Evolutionary conservation across 306 rosid species (phyloP).

Genomic region (Corylus heterophylla): DNA sequence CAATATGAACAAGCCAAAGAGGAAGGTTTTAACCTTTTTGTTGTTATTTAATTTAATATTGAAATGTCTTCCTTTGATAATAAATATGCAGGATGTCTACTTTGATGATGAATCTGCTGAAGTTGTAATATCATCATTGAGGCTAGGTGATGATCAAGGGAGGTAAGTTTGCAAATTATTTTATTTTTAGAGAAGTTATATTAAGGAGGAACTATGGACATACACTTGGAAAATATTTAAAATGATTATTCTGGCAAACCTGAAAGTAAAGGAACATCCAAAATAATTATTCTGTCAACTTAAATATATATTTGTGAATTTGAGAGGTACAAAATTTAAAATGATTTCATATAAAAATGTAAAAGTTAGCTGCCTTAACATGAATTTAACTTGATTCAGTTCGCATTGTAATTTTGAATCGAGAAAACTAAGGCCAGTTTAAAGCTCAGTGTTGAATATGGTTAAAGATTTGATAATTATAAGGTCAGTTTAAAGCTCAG

Average conservation of each 20-base stretch:
- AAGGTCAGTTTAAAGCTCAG: no score
- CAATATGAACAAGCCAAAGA: conserved; percentile 1
- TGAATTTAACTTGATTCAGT: not conserved
- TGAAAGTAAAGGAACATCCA: not conserved
- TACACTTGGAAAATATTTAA: not conserved
- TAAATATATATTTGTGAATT: not conserved
- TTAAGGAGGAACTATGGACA: not conserved
- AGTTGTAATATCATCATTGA: conserved; percentile 87
- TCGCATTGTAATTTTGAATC: not conserved
- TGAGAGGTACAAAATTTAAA: not conserved
- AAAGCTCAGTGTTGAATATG: no score
- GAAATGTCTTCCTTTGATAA: conserved; percentile 19
- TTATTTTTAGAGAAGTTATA: not conserved
- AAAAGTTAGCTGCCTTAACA: no score
- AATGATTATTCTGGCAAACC: not conserved
- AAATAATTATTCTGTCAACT: not conserved
- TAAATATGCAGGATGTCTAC: conserved; percentile 76
- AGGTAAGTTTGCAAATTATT: conserved; percentile 58
- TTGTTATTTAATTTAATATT: conserved; percentile 8
- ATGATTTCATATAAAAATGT: not conserved
- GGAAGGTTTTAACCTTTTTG: not conserved
- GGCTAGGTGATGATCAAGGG: conserved; percentile 96
- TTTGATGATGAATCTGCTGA: conserved; percentile 97
- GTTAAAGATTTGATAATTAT: no score
- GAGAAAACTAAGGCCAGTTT: no score